Evolutionary conservation across 75 land plant species (phyloP), one percentile per base, ranked within the genome.

Genomic region (Selaginella moellendorffii): DNA sequence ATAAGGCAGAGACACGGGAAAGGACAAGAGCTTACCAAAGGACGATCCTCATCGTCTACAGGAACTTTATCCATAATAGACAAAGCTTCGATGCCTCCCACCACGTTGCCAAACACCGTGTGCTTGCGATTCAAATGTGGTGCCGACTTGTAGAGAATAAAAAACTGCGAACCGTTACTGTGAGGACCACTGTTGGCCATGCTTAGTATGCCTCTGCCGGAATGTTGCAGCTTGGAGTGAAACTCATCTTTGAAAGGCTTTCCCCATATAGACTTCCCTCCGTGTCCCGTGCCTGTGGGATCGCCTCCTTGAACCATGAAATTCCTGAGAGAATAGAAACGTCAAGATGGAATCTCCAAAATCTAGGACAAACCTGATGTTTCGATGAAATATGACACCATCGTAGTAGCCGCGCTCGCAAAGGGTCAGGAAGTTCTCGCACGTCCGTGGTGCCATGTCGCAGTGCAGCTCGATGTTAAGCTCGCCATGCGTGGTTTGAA

Each of bases 231-330:
- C 70, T 88, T 91, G 17, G 97, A 91, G 66, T 91, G 82, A 8
- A 91, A 28, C 61, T 92, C 97, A 77, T 92, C 97, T 63, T 92
- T 92, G 67, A 92, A 92, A 30, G 95, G 90, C 68, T 92, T 85
- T 54, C 86, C 86, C 97, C 97, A 92, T 63, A 92, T 92, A 0
- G 96, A 88, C 69, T 92, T 82, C 25, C 97, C 97, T 18, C 97
- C 96, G 58, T 63, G 80, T 54, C 97, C 97, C 22, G 96, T 92
- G 0, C 97, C 96, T 54, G 96, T 92, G 21, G 97, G 97, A 74
- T 92, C 97, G 72, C 97, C 97, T 56, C 97, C 90, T 78, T 92
- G 97, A 63, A 92, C 79, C 97, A 92, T 92, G 58, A 92, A 92
- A 65, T 92, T 92, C 76, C 88, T 89, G 66, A 65, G 74, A 14